Evolutionary conservation across 257 asterid species (phyloP).

Genomic region (Fraxinus excelsior): DNA sequence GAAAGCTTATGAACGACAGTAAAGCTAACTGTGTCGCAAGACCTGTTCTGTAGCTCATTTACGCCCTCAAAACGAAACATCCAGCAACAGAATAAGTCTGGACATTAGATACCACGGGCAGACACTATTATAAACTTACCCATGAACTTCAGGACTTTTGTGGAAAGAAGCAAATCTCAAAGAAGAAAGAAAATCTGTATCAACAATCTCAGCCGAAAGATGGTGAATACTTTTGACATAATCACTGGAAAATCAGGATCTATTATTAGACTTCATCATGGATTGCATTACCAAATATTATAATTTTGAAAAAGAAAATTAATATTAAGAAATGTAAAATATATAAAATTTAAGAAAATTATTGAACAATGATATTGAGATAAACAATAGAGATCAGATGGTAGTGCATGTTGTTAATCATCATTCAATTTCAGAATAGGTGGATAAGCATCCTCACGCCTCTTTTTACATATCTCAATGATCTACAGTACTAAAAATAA

Average conservation of each 20-base stretch:
- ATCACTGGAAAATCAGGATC: slow-evolving; percentile 51
- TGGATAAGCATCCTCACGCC: slow-evolving; percentile 58
- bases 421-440: slow-evolving; percentile 59
- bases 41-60: slow-evolving; percentile 43
- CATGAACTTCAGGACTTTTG: background rate
- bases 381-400: slow-evolving; percentile 67
- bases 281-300: slow-evolving; percentile 34
- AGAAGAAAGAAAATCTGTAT: background rate
- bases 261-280: slow-evolving; percentile 42
- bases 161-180: background rate
- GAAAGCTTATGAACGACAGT: slow-evolving; percentile 27
- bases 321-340: background rate
- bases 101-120: slow-evolving; percentile 66
- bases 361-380: background rate
- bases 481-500: background rate
- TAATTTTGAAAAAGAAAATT: background rate
- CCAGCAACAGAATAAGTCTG: slow-evolving; percentile 48
- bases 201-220: slow-evolving; percentile 89
- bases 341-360: background rate
- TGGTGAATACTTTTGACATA: slow-evolving; percentile 55
- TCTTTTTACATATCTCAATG: slow-evolving; percentile 18
- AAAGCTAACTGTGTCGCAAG: slow-evolving; percentile 70
- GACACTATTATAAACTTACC: background rate
- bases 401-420: slow-evolving; percentile 75
- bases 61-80: slow-evolving; percentile 58